Evolutionary conservation across 208 protist genomes (phyloP), one percentile per base, ranked within the genome.

Genomic region (Acanthamoeba healyi): DNA sequence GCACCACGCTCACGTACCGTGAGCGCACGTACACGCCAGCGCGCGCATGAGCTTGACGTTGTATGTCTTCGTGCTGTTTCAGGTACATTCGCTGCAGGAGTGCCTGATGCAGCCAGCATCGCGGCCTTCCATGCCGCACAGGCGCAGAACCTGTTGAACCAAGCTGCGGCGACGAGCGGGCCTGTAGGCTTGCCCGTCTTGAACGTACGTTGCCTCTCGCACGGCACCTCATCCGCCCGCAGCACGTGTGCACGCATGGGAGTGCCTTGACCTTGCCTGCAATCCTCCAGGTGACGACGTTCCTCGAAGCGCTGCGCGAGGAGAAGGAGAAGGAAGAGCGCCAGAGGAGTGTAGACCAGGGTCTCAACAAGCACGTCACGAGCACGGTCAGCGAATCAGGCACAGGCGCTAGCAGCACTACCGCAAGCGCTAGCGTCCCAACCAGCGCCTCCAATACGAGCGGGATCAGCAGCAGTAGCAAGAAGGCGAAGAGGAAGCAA

Each of bases 291-390:
- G 74, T 54, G 15, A 12, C 74, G 26, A 32, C 74, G 24, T 82
- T 82, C 54, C 42, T 82, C 22, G 74, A 82, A n/a, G 74, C 74
- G 22, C 44, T 82, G 36, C 36, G 42, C 44, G 74, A 82, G 44
- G 74, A 82, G 42, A 82, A 82, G 44, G 74, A 82, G 12, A 54
- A 82, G 29, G 74, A 82, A 3, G 74, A 82, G 44, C 74, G 74
- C 17, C 74, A 82, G 44, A 10, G n/a, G 42, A 82, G 22, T 6
- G 42, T 7, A 74, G 61, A 63, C 56, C 49, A 54, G 58, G 7
- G 22, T 12, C 4, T 19, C n/a, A 34, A 0, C n/a, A 74, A 74
- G 42, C 74, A 34, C 15, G 15, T 4, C 29, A 74, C 34, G 10
- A 74, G 0, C 32, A n/a, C 32, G 12, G 22, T 6, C 34, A 36